These are phyloP conservation scores for Gillenia trifoliata DNA, from an alignment of 306 rosid species.

Conservation along the genomic window DNA sequence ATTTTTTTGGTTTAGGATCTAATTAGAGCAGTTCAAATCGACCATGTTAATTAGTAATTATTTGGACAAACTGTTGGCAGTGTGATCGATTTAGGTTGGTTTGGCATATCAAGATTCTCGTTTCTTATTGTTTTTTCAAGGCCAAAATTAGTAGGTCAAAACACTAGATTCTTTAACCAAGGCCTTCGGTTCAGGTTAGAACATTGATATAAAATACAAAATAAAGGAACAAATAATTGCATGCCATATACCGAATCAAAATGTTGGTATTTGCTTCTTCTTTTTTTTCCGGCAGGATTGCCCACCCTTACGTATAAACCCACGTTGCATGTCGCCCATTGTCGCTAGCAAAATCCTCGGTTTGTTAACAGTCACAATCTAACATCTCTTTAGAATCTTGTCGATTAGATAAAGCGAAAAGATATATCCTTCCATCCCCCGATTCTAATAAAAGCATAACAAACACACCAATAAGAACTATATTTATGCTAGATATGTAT, in stretches of 20 bases:
- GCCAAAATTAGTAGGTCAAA: background rate
- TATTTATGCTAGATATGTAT: background rate
- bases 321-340: background rate
- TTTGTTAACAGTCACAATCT: background rate
- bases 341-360: background rate
- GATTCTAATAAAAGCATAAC: background rate
- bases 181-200: background rate
- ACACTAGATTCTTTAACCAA: background rate
- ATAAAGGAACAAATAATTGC: background rate
- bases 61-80: background rate
- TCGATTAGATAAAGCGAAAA: background rate
- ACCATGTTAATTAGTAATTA: background rate
- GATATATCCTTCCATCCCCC: background rate
- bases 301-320: background rate
- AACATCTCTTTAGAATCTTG: background rate
- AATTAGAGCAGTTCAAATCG: background rate
- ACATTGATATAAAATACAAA: background rate
- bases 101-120: too few relatives aligned
- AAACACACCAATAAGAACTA: background rate
- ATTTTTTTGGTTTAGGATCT: background rate
- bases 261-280: background rate
- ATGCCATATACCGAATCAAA: background rate
- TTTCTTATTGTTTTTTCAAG: background rate
- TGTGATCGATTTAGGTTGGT: background rate
- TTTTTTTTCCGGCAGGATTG: too few relatives aligned